Conservation (phyloP, 2,329 filamentous ascomycete species). For the Penicillium sclerotiorum region DNA sequence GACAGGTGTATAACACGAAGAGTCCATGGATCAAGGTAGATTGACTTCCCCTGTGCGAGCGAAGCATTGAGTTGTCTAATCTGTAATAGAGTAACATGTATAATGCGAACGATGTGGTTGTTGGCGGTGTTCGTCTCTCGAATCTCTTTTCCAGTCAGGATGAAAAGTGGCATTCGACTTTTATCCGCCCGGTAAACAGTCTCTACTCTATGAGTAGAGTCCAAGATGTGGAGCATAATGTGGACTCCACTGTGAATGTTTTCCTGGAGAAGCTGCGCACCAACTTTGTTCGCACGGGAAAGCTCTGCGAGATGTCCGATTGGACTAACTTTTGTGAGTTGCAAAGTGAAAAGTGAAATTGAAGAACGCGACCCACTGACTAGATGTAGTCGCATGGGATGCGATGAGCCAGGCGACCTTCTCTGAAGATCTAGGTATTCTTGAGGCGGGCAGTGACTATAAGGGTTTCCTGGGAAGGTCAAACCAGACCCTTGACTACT, state of each 20-base stretch:
- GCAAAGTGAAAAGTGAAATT: too few relatives aligned
- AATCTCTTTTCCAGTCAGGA: slow-evolving; percentile 43
- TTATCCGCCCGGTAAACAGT: slow-evolving; percentile 40
- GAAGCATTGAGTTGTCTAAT: not conserved
- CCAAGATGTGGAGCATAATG: slow-evolving; percentile 22
- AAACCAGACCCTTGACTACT: slow-evolving; percentile 24
- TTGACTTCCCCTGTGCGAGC: not conserved
- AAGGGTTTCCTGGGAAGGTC: slow-evolving; percentile 20
- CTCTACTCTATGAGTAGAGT: slow-evolving; percentile 37
- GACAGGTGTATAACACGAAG: slow-evolving; percentile 76
- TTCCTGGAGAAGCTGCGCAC: slow-evolving; percentile 35
- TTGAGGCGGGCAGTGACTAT: slow-evolving; percentile 24
- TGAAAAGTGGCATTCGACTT: slow-evolving; percentile 35
- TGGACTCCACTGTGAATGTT: slow-evolving; percentile 32
- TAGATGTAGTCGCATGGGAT: slow-evolving; percentile 21
- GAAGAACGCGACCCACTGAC: not conserved
- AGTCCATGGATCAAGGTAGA: slow-evolving; percentile 50
- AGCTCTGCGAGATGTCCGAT: slow-evolving; percentile 42
- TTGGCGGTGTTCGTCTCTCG: slow-evolving; percentile 37
- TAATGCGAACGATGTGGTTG: slow-evolving; percentile 24
- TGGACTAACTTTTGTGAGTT: slow-evolving; percentile 37
- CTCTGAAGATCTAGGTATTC: slow-evolving; percentile 26
- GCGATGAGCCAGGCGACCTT: slow-evolving; percentile 25
- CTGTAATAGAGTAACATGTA: slow-evolving; percentile 21
- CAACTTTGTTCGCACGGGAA: slow-evolving; percentile 30